These are phyloP conservation scores for Leishmania turanica DNA, from an alignment of 208 protist species.

Conservation along the genomic window DNA sequence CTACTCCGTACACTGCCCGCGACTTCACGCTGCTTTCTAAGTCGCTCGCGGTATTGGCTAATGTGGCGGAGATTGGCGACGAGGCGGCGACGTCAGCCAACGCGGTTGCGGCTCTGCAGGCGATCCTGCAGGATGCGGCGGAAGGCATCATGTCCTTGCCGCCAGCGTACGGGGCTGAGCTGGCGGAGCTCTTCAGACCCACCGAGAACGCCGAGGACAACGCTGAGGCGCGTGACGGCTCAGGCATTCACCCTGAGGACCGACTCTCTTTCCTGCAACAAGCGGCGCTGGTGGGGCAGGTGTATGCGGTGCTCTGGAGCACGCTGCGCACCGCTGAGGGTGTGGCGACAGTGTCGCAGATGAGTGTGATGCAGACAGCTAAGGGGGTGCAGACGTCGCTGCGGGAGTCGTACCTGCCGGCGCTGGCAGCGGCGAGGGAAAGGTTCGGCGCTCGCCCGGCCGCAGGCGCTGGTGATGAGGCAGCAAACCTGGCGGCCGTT, in stretches of 20 bases:
- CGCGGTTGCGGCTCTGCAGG: constrained; percentile 72
- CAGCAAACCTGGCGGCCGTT: not conserved
- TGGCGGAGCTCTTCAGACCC: constrained; percentile 43
- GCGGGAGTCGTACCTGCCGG: constrained; percentile 30
- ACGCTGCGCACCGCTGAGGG: constrained; percentile 56
- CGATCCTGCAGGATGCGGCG: constrained; percentile 45
- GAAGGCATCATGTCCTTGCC: constrained; percentile 39
- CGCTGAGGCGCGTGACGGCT: not conserved
- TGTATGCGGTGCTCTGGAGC: constrained; percentile 73
- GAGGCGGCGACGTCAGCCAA: constrained; percentile 56
- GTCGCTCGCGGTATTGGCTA: constrained; percentile 46
- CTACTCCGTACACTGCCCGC: constrained; percentile 35
- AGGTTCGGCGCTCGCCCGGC: constrained; percentile 16
- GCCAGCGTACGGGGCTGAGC: constrained; percentile 16
- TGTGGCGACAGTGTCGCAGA: constrained; percentile 40
- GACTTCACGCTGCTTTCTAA: constrained; percentile 61
- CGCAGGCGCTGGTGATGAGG: not conserved
- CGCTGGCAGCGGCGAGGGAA: constrained; percentile 25
- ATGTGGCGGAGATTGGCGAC: constrained; percentile 54
- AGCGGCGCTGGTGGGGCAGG: constrained; percentile 52
- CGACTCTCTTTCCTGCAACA: constrained; percentile 60
- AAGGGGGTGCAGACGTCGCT: constrained; percentile 42
- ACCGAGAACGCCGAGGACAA: constrained; percentile 8
- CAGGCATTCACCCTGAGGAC: constrained; percentile 21
- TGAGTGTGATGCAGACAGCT: constrained; percentile 43